These are phyloP conservation scores for Kluyveromyces siamensis DNA, from an alignment of 805 yeast species.

Conservation along the genomic window DNA sequence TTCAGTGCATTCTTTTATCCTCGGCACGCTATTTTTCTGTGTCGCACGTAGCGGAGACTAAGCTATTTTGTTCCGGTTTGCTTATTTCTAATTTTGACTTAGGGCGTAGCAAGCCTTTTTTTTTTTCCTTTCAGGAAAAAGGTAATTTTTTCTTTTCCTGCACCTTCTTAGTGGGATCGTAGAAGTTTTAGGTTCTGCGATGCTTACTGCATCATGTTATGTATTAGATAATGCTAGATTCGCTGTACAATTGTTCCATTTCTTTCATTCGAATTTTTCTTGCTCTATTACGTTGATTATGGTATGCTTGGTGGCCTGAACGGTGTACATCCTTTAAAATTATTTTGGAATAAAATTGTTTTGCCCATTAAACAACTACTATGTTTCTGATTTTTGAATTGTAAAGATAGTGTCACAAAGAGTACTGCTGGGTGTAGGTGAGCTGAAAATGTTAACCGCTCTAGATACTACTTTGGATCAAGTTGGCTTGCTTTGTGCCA, in stretches of 20 bases:
- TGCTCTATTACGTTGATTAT: not conserved
- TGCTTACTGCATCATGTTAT: not conserved
- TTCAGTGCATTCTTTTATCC: too few species aligned
- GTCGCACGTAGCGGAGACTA: too few species aligned
- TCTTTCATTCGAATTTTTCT: not conserved
- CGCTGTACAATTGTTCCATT: not conserved
- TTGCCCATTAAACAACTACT: too few species aligned
- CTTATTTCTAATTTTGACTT: too few species aligned
- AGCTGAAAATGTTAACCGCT: not conserved
- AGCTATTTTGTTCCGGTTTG: too few species aligned
- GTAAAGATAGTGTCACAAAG: too few species aligned
- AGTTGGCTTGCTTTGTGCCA: slow-evolving; percentile 2
- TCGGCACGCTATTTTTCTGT: too few species aligned
- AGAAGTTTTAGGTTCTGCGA: not conserved
- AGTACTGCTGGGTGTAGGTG: too few species aligned
- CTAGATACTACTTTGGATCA: slow-evolving; percentile 1
- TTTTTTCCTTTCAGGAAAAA: too few species aligned
- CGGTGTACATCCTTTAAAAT: not conserved
- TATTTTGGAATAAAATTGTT: not conserved
- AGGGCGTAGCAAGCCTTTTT: too few species aligned
- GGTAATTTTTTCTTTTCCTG: too few species aligned
- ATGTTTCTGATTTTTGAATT: too few species aligned
- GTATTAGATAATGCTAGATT: not conserved
- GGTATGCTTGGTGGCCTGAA: not conserved
- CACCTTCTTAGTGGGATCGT: not conserved